A percentile compares a stretch with the other conserved stretches of the same genome.
Conservation (phyloP, 2,329 filamentous ascomycete species). For the Xylaria sp. region DNA sequence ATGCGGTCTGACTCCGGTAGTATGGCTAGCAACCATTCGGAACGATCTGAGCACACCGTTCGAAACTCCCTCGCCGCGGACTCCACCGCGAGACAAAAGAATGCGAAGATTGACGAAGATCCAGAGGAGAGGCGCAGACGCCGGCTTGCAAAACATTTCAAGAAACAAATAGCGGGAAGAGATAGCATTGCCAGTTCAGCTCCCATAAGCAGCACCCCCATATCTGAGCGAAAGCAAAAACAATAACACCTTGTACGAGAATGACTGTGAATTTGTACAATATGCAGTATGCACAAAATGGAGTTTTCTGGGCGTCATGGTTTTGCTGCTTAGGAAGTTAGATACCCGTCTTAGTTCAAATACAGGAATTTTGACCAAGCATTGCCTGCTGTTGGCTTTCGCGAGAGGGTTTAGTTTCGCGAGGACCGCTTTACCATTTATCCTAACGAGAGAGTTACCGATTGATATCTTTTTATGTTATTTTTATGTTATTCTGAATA, state of each 20-base stretch:
- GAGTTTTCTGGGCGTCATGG: constrained; percentile 17
- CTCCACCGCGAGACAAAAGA: background rate
- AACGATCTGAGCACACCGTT: background rate
- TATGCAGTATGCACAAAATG: constrained; percentile 1
- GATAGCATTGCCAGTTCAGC: constrained; percentile 35
- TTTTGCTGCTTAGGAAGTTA: constrained; percentile 4
- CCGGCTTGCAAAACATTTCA: constrained; percentile 32
- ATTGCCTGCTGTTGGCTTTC: background rate
- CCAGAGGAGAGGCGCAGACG: constrained; percentile 30
- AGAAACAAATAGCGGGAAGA: constrained; percentile 22
- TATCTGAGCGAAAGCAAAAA: constrained; percentile 40
- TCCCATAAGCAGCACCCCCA: constrained; percentile 36
- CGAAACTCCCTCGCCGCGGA: constrained; percentile 10
- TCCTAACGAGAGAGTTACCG: background rate
- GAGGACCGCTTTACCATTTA: too few species aligned
- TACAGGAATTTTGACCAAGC: background rate
- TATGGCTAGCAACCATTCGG: constrained; percentile 20
- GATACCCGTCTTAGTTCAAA: constrained; percentile 21
- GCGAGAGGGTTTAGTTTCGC: too few species aligned
- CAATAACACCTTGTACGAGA: constrained; percentile 11
- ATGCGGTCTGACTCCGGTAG: constrained; percentile 24
- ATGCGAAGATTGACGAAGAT: constrained; percentile 14
- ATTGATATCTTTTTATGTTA: background rate
- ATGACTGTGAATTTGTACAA: too few species aligned
- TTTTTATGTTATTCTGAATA: background rate